These are phyloP conservation scores for Plasmopara viticola DNA, from an alignment of 352 stramenopile genomes.

Conservation along the genomic window DNA sequence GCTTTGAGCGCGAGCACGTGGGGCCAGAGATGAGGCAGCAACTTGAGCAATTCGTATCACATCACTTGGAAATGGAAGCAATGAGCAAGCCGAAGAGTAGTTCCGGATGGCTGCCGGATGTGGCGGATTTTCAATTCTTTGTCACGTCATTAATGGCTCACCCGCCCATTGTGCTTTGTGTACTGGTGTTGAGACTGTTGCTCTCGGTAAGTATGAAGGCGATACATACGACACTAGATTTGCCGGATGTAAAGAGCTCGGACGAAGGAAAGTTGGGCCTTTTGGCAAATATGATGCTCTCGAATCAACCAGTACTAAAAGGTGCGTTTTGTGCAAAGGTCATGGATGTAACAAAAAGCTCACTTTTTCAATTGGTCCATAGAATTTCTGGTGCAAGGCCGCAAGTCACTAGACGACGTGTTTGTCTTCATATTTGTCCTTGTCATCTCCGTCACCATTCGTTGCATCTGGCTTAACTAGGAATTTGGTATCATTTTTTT, in stretches of 20 bases:
- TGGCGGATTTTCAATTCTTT: constrained; percentile 45
- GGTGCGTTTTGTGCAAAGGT: constrained; percentile 18
- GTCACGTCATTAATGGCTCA: constrained; percentile 45
- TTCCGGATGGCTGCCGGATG: constrained; percentile 42
- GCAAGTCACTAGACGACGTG: constrained; percentile 66
- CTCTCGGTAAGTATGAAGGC: constrained; percentile 32
- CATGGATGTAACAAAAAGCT: background rate
- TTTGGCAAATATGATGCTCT: constrained; percentile 49
- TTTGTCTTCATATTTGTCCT: constrained; percentile 72
- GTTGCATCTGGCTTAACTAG: constrained; percentile 37
- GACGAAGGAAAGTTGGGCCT: constrained; percentile 66
- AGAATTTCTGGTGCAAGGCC: constrained; percentile 60
- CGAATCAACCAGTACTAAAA: constrained; percentile 58
- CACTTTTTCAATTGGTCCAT: constrained; percentile 6
- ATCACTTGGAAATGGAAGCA: constrained; percentile 30
- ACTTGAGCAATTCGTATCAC: constrained; percentile 44
- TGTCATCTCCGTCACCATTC: constrained; percentile 39
- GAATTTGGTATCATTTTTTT: background rate
- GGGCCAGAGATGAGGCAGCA: constrained; percentile 31
- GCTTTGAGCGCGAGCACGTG: constrained; percentile 66
- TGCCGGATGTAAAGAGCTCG: constrained; percentile 58
- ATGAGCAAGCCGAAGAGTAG: constrained; percentile 6
- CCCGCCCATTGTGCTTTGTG: constrained; percentile 57
- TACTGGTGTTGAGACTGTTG: constrained; percentile 52
- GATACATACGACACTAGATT: constrained; percentile 34